phyloP scores from a whole-genome alignment of 495 filamentous ascomycete genomes.

The Pyrenula massariospora region DNA sequence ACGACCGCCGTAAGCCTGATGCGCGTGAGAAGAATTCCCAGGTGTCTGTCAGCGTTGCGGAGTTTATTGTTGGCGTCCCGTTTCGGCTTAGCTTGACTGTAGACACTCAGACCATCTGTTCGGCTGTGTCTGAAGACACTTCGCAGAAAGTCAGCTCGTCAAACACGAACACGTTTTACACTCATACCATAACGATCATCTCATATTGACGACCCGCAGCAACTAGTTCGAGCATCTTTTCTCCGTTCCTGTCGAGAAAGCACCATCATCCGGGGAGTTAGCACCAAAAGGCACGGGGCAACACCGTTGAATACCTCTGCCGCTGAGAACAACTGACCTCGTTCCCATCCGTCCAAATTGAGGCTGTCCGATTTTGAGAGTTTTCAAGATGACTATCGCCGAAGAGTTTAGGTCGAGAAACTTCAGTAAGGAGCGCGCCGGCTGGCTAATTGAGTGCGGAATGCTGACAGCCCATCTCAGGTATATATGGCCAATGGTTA shows the following conservation, averaged over 20 bases:
- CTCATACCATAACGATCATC: too few species aligned
- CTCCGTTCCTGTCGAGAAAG: too few species aligned
- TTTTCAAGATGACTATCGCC: constrained; percentile 34
- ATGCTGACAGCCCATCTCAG: constrained; percentile 38
- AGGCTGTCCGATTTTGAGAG: not conserved
- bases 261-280: too few species aligned
- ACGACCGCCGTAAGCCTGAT: not conserved
- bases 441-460: constrained; percentile 1
- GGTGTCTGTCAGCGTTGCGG: not conserved
- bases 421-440: constrained; percentile 65
- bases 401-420: constrained; percentile 89
- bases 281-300: too few species aligned
- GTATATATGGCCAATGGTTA: constrained; percentile 99
- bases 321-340: not conserved
- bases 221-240: too few species aligned
- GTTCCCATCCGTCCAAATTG: not conserved
- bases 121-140: not conserved
- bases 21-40: not conserved
- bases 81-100: not conserved
- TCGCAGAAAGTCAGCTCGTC: not conserved
- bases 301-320: not conserved
- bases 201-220: too few species aligned
- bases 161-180: not conserved
- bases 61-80: not conserved
- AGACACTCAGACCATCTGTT: not conserved